phyloP scores from a whole-genome alignment of 1,284 basidiomycete genomes.

The Austroboletus novae-zelandiae region DNA sequence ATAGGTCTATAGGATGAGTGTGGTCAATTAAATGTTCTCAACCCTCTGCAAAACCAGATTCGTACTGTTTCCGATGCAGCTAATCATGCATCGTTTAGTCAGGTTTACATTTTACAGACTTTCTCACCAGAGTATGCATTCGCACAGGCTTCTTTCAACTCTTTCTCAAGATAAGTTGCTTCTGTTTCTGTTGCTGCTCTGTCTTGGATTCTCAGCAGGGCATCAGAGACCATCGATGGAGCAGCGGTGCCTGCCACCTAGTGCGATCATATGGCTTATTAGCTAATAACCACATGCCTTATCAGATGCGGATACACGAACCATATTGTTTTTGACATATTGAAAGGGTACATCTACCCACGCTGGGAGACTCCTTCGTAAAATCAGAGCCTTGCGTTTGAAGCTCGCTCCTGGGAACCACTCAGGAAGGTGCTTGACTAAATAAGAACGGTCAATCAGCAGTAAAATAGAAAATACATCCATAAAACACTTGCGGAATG shows the following conservation, averaged over 20 bases:
- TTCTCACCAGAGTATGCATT: slow-evolving; percentile 15
- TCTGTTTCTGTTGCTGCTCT: slow-evolving; percentile 7
- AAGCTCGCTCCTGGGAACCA: slow-evolving; percentile 26
- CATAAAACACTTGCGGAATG: slow-evolving; percentile 15
- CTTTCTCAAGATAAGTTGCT: slow-evolving; percentile 12
- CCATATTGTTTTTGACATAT: slow-evolving; percentile 21
- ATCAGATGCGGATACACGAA: slow-evolving; percentile 4
- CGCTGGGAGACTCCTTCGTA: neutral
- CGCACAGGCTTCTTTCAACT: slow-evolving; percentile 23
- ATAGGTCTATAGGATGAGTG: slow-evolving; percentile 35
- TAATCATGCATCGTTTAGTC: slow-evolving; percentile 4
- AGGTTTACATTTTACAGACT: neutral
- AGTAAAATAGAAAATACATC: neutral
- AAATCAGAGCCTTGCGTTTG: slow-evolving; percentile 13
- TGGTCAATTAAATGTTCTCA: slow-evolving; percentile 7
- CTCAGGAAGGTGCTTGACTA: slow-evolving; percentile 19
- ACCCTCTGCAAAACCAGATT: neutral
- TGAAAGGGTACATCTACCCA: slow-evolving; percentile 24
- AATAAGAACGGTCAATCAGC: neutral
- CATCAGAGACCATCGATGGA: slow-evolving; percentile 25
- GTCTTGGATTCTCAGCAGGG: slow-evolving; percentile 9
- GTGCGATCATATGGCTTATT: neutral
- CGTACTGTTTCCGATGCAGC: slow-evolving; percentile 25
- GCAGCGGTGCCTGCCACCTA: slow-evolving; percentile 21
- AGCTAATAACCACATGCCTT: neutral